A percentile compares a stretch with the other conserved stretches of the same genome.
phyloP scores from a whole-genome alignment of 140 eudicot genomes.

The Erigeron philadelphicus region DNA sequence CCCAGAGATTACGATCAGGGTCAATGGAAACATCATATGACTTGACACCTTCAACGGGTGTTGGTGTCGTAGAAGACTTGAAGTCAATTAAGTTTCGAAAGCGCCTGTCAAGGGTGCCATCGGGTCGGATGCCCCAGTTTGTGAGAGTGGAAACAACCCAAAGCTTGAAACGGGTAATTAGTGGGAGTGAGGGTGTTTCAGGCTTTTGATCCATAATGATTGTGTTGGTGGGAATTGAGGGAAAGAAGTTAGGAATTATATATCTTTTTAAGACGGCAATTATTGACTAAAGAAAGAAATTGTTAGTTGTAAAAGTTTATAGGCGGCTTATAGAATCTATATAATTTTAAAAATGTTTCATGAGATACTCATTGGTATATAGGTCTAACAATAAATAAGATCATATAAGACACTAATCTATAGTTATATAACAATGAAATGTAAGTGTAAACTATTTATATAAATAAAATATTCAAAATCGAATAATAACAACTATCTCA shows the following conservation, averaged over 20 bases:
- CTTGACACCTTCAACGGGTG: conserved; percentile 39
- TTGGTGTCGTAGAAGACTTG: conserved; percentile 19
- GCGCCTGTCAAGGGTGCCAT: conserved; percentile 53
- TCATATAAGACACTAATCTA: too few relatives aligned
- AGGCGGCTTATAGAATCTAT: too few relatives aligned
- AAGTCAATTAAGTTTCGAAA: conserved; percentile 30
- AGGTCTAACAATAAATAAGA: too few relatives aligned
- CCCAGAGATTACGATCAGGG: conserved; percentile 35
- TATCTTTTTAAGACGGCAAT: too few relatives aligned
- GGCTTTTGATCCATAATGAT: conserved; percentile 12
- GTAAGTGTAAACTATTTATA: too few relatives aligned
- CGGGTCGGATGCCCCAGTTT: conserved; percentile 21
- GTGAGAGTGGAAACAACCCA: conserved; percentile 18
- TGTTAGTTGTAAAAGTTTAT: too few relatives aligned
- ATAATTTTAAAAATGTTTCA: too few relatives aligned
- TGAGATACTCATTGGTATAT: too few relatives aligned
- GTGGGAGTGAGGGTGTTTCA: conserved; percentile 30
- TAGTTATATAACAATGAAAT: too few relatives aligned
- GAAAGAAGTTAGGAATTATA: not conserved
- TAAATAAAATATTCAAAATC: too few relatives aligned
- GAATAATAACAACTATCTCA: too few relatives aligned
- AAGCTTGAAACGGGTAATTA: conserved; percentile 24
- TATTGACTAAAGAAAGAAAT: too few relatives aligned
- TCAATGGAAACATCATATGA: conserved; percentile 44
- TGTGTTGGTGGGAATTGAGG: not conserved